Evolutionary conservation across 1,139 yeast genomes (phyloP), one percentile per base, ranked within the genome.

Genomic region (Blastobotrys indianensis): DNA sequence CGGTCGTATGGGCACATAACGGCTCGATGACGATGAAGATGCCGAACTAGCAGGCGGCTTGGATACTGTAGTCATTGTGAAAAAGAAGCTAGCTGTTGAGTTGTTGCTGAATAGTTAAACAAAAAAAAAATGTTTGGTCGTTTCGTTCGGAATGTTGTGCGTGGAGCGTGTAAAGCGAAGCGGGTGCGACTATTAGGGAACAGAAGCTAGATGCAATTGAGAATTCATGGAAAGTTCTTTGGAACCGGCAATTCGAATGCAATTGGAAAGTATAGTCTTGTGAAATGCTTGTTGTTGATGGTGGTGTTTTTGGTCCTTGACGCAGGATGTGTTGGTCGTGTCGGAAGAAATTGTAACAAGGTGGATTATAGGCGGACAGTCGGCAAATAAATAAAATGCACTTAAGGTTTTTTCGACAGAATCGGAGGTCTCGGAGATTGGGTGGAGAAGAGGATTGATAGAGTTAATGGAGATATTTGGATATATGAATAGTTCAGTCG

Each of bases 1-100:
- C 6, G 69, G 68, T 36, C 67, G 54, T 44, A 65, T 61, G 25
- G 69, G 65, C 15, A 64, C 67, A 48, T 55, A 62, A 2, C 36
- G 35, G 5, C 37, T 51, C 51, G 33, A 42, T 44, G 13, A 41
- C 17, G 43, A 15, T 28, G 37, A 20, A 12, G 34, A 12, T 31
- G 13, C 11, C 37, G 32, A 20, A 16, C 16, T 17, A 13, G 16
- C 12, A 29, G 28, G 25, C n/a, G 34, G 11, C 6, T 13, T 10
- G 9, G 42, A 17, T 12, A 12, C 29, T 11, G 12, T 28, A 9
- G 39, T 32, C 23, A 30, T 31, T 25, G 47, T 32, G n/a, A n/a
- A n/a, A n/a, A n/a, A n/a, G n/a, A n/a, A n/a, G n/a, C 12, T 16
- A 36, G 7, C 20, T 35, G 28, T 20, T 15, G 4, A 29, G 12